phyloP scores from a whole-genome alignment of 2,329 filamentous ascomycete genomes.

The Cercospora janseana region DNA sequence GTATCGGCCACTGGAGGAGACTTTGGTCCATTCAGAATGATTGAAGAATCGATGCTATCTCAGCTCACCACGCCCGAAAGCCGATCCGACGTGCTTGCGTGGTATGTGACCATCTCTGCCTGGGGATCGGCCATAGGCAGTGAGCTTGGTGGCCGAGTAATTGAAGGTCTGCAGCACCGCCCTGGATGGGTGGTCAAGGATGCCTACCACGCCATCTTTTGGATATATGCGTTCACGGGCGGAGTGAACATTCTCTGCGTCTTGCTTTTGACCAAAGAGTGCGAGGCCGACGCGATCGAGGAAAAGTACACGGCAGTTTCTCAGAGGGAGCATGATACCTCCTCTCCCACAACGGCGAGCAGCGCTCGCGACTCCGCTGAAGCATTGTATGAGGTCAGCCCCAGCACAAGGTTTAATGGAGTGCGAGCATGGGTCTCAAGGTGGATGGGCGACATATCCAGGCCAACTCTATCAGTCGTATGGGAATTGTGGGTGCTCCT shows the following conservation, averaged over 20 bases:
- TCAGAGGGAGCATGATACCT: constrained; percentile 30
- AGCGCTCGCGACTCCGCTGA: constrained; percentile 15
- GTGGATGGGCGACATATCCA: constrained; percentile 57
- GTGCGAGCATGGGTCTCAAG: constrained; percentile 21
- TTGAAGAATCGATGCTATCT: constrained; percentile 64
- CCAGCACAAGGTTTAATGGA: constrained; percentile 12
- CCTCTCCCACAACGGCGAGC: constrained; percentile 21
- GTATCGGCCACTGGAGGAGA: constrained; percentile 54
- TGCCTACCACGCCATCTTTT: constrained; percentile 59
- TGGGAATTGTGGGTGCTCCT: constrained; percentile 66
- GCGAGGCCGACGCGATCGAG: constrained; percentile 45
- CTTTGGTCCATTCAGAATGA: constrained; percentile 65
- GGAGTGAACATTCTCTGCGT: constrained; percentile 50
- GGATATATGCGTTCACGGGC: constrained; percentile 59
- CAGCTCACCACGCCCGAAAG: constrained; percentile 57
- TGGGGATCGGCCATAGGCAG: constrained; percentile 57
- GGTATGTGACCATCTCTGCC: constrained; percentile 61
- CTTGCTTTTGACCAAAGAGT: constrained; percentile 50
- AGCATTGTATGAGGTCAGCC: constrained; percentile 6
- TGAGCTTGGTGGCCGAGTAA: constrained; percentile 52
- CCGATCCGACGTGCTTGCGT: constrained; percentile 63
- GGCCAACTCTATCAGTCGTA: constrained; percentile 55
- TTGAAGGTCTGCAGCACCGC: constrained; percentile 47
- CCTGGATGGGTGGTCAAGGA: constrained; percentile 52
- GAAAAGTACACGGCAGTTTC: constrained; percentile 31